These are phyloP conservation scores for Suillus paluster DNA, from an alignment of 768 basidiomycete species.

Conservation along the genomic window DNA sequence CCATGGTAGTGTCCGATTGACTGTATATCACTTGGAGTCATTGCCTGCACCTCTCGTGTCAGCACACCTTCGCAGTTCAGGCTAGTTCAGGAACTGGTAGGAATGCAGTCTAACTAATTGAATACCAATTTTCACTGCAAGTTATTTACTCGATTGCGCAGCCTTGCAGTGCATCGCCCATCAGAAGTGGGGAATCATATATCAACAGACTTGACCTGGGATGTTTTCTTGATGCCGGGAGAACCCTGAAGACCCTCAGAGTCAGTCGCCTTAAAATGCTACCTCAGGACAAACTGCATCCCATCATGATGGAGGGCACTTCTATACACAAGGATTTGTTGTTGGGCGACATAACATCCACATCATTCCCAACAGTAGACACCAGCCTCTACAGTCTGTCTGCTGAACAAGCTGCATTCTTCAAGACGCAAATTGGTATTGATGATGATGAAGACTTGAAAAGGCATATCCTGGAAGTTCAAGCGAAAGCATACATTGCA, in stretches of 20 bases:
- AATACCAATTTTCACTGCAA: too few relatives aligned
- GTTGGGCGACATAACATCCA: not conserved
- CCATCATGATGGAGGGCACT: not conserved
- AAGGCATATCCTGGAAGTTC: constrained; percentile 29
- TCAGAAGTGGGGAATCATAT: too few relatives aligned
- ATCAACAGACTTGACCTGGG: not conserved
- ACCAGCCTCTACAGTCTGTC: constrained; percentile 4
- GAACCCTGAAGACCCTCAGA: not conserved
- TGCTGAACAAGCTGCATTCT: constrained; percentile 19
- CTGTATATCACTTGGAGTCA: too few relatives aligned
- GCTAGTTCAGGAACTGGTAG: too few relatives aligned
- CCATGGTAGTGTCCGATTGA: too few relatives aligned
- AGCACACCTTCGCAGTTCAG: too few relatives aligned
- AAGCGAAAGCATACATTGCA: constrained; percentile 31
- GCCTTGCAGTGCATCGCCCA: not conserved
- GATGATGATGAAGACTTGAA: constrained; percentile 29
- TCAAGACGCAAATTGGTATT: constrained; percentile 30
- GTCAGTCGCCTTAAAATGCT: not conserved
- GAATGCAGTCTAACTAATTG: too few relatives aligned
- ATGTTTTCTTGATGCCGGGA: not conserved
- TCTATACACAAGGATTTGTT: not conserved
- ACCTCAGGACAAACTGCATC: not conserved
- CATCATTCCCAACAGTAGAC: not conserved
- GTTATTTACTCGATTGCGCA: not conserved
- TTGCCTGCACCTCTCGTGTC: too few relatives aligned